Evolutionary conservation across 78 protist species (phyloP).

Genomic region (Parvularia atlantis): DNA sequence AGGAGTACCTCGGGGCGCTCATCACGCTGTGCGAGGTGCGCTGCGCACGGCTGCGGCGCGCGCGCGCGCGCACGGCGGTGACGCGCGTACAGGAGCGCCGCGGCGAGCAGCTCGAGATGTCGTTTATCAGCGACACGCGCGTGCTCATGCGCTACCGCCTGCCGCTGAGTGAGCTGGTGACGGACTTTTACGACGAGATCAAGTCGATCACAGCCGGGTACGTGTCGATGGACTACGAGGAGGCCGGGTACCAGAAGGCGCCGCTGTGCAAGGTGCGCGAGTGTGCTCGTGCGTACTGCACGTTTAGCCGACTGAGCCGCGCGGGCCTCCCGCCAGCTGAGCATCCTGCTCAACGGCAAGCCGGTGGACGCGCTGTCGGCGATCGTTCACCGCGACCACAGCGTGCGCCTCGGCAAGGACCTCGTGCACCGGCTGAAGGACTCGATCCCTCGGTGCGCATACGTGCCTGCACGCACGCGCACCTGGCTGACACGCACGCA

Average conservation of each 20-base stretch:
- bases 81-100: slow-evolving; percentile 18
- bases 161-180: slow-evolving; percentile 67
- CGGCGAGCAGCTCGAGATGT: slow-evolving; percentile 6
- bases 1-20: slow-evolving; percentile 47
- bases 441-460: too few species aligned
- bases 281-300: not conserved
- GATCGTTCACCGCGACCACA: slow-evolving; percentile 23
- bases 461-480: too few species aligned
- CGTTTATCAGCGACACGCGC: not conserved
- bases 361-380: slow-evolving; percentile 61
- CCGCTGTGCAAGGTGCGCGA: slow-evolving; percentile 40
- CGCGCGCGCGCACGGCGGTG: too few species aligned
- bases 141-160: slow-evolving; percentile 21
- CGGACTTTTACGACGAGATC: slow-evolving; percentile 58
- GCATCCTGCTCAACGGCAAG: slow-evolving; percentile 49
- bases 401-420: not conserved
- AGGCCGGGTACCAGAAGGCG: slow-evolving; percentile 35
- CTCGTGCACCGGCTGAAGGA: too few species aligned
- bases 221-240: slow-evolving; percentile 73
- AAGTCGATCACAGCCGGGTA: slow-evolving; percentile 52
- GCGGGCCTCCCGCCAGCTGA: slow-evolving; percentile 4
- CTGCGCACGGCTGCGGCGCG: too few species aligned
- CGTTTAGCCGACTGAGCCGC: too few species aligned
- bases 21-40: slow-evolving; percentile 32
- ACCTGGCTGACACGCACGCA: too few species aligned